Conservation (phyloP, 2,329 filamentous ascomycete species). For the Alternaria sp. region DNA sequence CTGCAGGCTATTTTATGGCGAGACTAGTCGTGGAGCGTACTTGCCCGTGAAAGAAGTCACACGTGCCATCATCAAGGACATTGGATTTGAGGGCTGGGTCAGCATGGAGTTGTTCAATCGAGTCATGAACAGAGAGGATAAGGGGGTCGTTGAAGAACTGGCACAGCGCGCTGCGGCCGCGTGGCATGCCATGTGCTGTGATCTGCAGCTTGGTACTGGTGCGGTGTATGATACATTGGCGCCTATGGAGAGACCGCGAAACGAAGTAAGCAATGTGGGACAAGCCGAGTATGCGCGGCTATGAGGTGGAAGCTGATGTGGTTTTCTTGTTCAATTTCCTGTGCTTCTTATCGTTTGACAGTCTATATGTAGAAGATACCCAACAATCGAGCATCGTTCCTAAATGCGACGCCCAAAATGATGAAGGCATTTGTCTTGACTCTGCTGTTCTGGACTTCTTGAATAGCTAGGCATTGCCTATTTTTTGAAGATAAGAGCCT, state of each 20-base stretch:
- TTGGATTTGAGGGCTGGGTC: conserved; percentile 73
- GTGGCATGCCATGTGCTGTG: conserved; percentile 59
- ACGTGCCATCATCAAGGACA: conserved; percentile 65
- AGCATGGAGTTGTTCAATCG: conserved; percentile 74
- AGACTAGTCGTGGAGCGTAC: conserved; percentile 68
- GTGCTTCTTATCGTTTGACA: not conserved
- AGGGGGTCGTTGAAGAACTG: conserved; percentile 62
- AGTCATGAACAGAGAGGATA: conserved; percentile 61
- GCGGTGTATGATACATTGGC: not conserved
- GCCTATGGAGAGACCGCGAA: not conserved
- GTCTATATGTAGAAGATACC: not conserved
- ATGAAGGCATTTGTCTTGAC: not conserved
- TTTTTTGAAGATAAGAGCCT: not conserved
- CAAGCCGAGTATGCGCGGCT: conserved; percentile 10
- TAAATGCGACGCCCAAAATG: not conserved
- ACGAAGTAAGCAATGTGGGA: not conserved
- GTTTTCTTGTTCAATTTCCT: not conserved
- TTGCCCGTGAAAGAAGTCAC: conserved; percentile 69
- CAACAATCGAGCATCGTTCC: not conserved
- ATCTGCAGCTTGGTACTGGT: conserved; percentile 38
- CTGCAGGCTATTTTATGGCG: conserved; percentile 72
- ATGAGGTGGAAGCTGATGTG: not conserved
- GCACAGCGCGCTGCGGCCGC: conserved; percentile 58
- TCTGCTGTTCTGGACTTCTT: not conserved
- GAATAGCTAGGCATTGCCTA: not conserved